phyloP scores from a whole-genome alignment of 2,329 filamentous ascomycete species.

The Clonostachys sp. region DNA sequence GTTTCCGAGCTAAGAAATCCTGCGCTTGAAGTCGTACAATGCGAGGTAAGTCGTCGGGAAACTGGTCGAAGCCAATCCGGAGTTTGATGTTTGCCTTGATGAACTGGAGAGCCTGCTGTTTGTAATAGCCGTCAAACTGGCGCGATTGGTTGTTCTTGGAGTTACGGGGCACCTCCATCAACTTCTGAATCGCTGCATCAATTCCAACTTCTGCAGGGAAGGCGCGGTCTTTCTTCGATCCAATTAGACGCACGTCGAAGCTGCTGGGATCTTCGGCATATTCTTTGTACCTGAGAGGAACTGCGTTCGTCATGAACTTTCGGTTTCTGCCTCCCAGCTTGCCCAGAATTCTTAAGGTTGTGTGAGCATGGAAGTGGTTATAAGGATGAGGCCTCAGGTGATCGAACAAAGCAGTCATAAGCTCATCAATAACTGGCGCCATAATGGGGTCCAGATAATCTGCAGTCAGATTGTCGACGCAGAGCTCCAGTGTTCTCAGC shows the following conservation, averaged over 20 bases:
- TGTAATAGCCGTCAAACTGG: slow-evolving; percentile 77
- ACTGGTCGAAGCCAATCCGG: slow-evolving; percentile 77
- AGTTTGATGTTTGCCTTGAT: slow-evolving; percentile 88
- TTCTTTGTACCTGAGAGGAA: slow-evolving; percentile 75
- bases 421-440: slow-evolving; percentile 96
- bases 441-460: slow-evolving; percentile 99
- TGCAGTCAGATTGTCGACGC: slow-evolving; percentile 95
- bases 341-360: slow-evolving; percentile 93
- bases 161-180: slow-evolving; percentile 73
- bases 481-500: slow-evolving; percentile 87
- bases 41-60: slow-evolving; percentile 85
- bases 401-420: slow-evolving; percentile 97
- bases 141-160: slow-evolving; percentile 48
- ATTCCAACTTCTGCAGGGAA: slow-evolving; percentile 85
- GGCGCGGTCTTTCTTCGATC: slow-evolving; percentile 81
- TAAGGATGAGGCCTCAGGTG: slow-evolving; percentile 92
- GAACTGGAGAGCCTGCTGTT: slow-evolving; percentile 85
- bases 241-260: slow-evolving; percentile 84
- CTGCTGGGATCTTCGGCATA: slow-evolving; percentile 86
- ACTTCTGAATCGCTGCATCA: slow-evolving; percentile 81
- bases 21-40: slow-evolving; percentile 85
- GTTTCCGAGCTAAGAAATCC: slow-evolving; percentile 71
- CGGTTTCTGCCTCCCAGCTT: slow-evolving; percentile 94
- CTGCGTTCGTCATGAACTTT: slow-evolving; percentile 88
- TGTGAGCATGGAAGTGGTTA: slow-evolving; percentile 96